phyloP scores from a whole-genome alignment of 768 basidiomycete genomes.

The Lactarius pseudohatsudake region DNA sequence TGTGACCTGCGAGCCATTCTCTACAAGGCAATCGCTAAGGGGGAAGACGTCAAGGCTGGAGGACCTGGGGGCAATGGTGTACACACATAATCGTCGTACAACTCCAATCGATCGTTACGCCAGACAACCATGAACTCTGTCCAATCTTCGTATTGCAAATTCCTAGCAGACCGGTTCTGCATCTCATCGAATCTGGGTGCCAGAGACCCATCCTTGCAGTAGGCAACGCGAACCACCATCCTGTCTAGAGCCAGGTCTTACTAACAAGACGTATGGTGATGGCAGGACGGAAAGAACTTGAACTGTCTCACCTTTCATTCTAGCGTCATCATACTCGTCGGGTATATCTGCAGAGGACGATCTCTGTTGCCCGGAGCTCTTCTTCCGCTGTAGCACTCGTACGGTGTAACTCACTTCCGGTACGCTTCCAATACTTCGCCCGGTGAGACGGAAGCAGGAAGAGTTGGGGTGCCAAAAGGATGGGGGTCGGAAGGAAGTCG shows the following conservation, averaged over 20 bases:
- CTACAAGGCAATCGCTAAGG: slow-evolving; percentile 60
- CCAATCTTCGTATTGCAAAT: slow-evolving; percentile 65
- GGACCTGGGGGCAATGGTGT: neutral
- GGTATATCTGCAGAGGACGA: slow-evolving; percentile 24
- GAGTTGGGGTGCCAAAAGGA: slow-evolving; percentile 31
- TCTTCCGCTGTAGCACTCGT: slow-evolving; percentile 65
- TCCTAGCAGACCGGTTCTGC: slow-evolving; percentile 60
- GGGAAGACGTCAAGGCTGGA: neutral
- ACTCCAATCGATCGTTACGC: slow-evolving; percentile 72
- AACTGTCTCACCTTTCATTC: slow-evolving; percentile 68
- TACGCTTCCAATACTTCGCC: slow-evolving; percentile 64
- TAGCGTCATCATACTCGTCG: slow-evolving; percentile 45
- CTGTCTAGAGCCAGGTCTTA: slow-evolving; percentile 55
- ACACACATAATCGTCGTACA: slow-evolving; percentile 84
- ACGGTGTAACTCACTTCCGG: slow-evolving; percentile 51
- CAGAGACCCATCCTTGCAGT: slow-evolving; percentile 55
- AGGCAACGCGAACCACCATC: slow-evolving; percentile 80
- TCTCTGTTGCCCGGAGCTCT: slow-evolving; percentile 30
- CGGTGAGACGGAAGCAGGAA: slow-evolving; percentile 50
- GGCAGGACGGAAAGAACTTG: neutral
- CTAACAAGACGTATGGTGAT: slow-evolving; percentile 29
- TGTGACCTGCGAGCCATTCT: slow-evolving; percentile 68
- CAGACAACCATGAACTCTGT: slow-evolving; percentile 86
- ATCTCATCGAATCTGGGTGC: slow-evolving; percentile 61
- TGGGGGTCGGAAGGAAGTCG: slow-evolving; percentile 3